Conservation (phyloP, 1,284 basidiomycete genomes). For the Leccinum subspadiceum region DNA sequence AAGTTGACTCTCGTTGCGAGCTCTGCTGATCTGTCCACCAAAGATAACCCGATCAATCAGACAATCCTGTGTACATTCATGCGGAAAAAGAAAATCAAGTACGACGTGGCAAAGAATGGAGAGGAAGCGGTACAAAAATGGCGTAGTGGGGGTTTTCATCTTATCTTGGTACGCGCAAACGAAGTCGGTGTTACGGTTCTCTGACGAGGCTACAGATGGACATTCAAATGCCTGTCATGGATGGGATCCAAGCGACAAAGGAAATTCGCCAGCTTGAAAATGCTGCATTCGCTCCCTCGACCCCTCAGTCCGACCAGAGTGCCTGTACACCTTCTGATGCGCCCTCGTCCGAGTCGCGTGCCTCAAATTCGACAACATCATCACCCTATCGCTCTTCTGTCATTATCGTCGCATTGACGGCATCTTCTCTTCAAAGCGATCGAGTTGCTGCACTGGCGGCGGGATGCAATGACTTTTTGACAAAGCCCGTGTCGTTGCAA, state of each 20-base stretch:
- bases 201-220: conserved; percentile 76
- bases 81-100: conserved; percentile 95
- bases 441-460: conserved; percentile 94
- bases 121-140: conserved; percentile 96
- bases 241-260: conserved; percentile 96
- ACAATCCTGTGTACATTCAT: conserved; percentile 95
- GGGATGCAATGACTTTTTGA: conserved; percentile 98
- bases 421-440: conserved; percentile 90
- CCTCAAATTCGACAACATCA: conserved; percentile 48
- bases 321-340: conserved; percentile 51
- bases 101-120: conserved; percentile 93
- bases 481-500: conserved; percentile 91
- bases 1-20: conserved; percentile 13
- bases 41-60: conserved; percentile 99
- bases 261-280: conserved; percentile 91
- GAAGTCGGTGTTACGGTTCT: background rate
- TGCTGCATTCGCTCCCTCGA: conserved; percentile 70
- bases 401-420: conserved; percentile 98
- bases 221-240: conserved; percentile 99
- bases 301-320: conserved; percentile 55
- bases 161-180: conserved; percentile 76
- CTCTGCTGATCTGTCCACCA: conserved; percentile 13
- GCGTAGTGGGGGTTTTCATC: conserved; percentile 90
- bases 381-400: conserved; percentile 89
- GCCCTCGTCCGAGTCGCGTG: conserved; percentile 43